Base-by-base conservation (phyloP, 2,329 filamentous ascomycete genomes). In the Magnaporthiopsis poae region DNA sequence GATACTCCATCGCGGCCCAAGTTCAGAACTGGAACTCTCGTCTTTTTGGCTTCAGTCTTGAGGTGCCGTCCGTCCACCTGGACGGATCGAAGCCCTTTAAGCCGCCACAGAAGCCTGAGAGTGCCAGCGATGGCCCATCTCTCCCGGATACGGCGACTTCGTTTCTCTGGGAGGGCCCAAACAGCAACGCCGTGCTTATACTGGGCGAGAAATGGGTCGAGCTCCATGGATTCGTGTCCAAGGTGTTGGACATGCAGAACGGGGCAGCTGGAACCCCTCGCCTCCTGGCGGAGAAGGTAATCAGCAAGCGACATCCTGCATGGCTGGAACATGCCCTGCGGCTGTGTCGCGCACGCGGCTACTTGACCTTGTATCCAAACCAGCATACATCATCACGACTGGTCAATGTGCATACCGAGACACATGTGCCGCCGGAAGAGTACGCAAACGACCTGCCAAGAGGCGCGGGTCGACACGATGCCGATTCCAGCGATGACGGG, bases 161-260 rank as follows among this genome's bases (percentile, higher is more conserved):
- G 0, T 96, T 96, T 72, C 80, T 96, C 11, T 96, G 92, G 88
- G 90, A 96, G 76, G 86, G 88, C 2, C 93, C 94, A 5, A 90
- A 88, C 70, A 91, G 89, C 73, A 90, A 95, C 69, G 93, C 94
- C 0, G 86, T 88, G 13, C 81, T 99, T 12, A 89, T 94, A 74
- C 87, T 95, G 66, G 92, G 93, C 61, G 86, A 92, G 63, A 92
- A 89, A 73, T 99, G 95, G 95, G 79, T 85, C 15, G 91, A 96
- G 71, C 83, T 96, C 12, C 92, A 97, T 74, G 84, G 87, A 13
- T 95, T 96, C 71, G 83, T 96, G 2, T 85, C 89, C 13, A 82
- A 84, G 63, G 80, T 88, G 8, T 78, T 93, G 21, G 78, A 81
- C 39, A 74, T 74, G 25, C 78, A 80, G 60, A 75, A 77, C 52